A percentile compares a stretch with the other conserved stretches of the same genome.
Conservation (phyloP, 1,284 basidiomycete species). For the Ustilago cynodontis region DNA sequence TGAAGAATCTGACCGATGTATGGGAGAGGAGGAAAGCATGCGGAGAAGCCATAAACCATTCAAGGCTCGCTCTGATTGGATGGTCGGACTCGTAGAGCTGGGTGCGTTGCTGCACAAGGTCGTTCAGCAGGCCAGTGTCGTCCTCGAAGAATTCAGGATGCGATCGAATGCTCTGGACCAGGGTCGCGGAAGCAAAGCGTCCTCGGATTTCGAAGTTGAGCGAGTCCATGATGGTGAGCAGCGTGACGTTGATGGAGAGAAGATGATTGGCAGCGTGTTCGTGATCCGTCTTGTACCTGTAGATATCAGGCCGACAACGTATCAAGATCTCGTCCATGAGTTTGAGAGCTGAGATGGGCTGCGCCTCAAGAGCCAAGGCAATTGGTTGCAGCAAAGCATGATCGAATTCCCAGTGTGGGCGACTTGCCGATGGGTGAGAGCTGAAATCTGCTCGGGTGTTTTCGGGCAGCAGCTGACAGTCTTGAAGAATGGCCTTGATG, state of each 20-base stretch:
- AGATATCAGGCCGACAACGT: constrained; percentile 29
- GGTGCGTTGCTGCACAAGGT: background rate
- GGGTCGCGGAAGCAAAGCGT: background rate
- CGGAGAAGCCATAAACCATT: constrained; percentile 33
- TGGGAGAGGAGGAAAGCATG: constrained; percentile 39
- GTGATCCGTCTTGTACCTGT: constrained; percentile 12
- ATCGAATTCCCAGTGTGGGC: constrained; percentile 6
- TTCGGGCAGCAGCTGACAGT: constrained; percentile 13
- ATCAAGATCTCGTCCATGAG: constrained; percentile 28
- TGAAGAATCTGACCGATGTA: constrained; percentile 10
- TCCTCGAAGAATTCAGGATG: constrained; percentile 20
- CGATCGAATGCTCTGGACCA: background rate
- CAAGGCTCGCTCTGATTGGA: constrained; percentile 20
- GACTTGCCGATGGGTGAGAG: background rate
- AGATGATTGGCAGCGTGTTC: constrained; percentile 1
- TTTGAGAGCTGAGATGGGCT: constrained; percentile 31
- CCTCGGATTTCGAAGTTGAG: constrained; percentile 27
- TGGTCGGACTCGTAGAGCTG: constrained; percentile 4
- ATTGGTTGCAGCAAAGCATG: constrained; percentile 25
- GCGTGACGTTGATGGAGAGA: constrained; percentile 19
- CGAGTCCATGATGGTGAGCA: constrained; percentile 36
- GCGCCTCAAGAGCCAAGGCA: constrained; percentile 22
- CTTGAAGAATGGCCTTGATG: constrained; percentile 34
- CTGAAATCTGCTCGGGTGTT: background rate
- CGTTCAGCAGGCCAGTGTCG: constrained; percentile 17